Evolutionary conservation across 768 basidiomycete species (phyloP), one percentile per base, ranked within the genome.

Genomic region (Suillus occidentalis): DNA sequence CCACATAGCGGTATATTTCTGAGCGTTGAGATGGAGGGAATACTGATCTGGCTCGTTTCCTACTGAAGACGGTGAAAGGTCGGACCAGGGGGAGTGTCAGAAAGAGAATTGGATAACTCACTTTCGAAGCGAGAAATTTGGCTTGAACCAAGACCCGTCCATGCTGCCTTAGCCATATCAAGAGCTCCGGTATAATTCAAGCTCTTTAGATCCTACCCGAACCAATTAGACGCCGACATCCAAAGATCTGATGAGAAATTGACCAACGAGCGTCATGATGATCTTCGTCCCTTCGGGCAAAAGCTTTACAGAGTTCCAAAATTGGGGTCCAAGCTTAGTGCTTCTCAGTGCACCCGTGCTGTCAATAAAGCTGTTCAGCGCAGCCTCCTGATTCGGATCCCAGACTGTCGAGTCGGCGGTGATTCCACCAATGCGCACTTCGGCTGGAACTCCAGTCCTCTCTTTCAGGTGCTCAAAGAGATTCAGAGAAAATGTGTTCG

Each of bases 31-130:
- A 10, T 66, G 39, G 45, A 76, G 75, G 64, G 34, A 16, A 50
- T 84, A 85, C 43, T 85, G 83, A 69, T 85, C 84, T 3, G 84
- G 84, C 71, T 86, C 85, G 59, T 85, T 85, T 25, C 85, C 85
- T 65, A 85, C 83, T 73, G 56, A 25, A 37, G n/a, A 61, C 20
- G 59, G 12, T 31, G 31, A 4, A 42, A 8, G n/a, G 42, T 69
- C 47, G 65, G 62, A 42, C 36, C 5, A 18, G 14, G 34, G 34
- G 1, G 6, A 56, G 5, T 9, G 10, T 20, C 18, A 22, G 58
- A 20, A 36, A 4, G 52, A 31, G 31, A 59, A 12, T 10, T 13
- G 2, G 39, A 8, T 43, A 8, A 52, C 66, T 62, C n/a, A 83
- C 84, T 84, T 75, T 86, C 84, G 45, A 85, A 78, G 2, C 77